Base-by-base conservation (phyloP, 2,329 filamentous ascomycete species). In the Daldinia eschscholtzii region DNA sequence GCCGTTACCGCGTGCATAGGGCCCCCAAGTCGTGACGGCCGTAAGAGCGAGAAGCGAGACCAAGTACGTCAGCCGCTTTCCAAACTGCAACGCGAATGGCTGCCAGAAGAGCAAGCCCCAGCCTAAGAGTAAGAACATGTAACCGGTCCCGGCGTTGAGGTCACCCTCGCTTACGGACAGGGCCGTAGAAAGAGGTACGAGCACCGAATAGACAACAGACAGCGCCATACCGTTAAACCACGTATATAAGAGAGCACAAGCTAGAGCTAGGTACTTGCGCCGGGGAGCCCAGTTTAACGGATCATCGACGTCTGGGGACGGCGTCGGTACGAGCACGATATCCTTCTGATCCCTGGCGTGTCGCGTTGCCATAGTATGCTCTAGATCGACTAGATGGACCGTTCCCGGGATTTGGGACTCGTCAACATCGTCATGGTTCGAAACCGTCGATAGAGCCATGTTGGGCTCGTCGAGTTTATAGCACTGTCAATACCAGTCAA, bases 311-410 rank as follows among this genome's bases (percentile, higher is more conserved):
- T 87, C 83, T 10, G 77, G 75, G 0, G 83, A 84, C 1, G 86
- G 86, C 0, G 80, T 79, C 1, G 86, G 86, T 7, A 87, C 80
- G 10, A 88, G 77, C 18, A 88, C 83, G 60, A 86, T 84, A 56
- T 85, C 80, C 35, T 73, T 74, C 7, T 75, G 72, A 23, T 71
- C 69, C n/a, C 66, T 66, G 3, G 78, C 76, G 67, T 82, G 81
- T 6, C 72, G 75, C 48, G 78, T 74, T 1, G 70, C 73, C 35
- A 80, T 68, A 3, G 70, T 78, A 9, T 78, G 78, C 37, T 81
- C 73, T 2, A 82, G 58, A 57, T 83, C 81, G 4, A 83, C 77
- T 9, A 83, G 77, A 63, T 81, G 79, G 37, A 83, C 79, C 0
- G 81, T 83, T 1, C 81, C 81, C 0, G 81, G 81, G 18, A 82